Conservation (phyloP, 768 basidiomycete genomes). For the Coprinellus aureogranulatus region DNA sequence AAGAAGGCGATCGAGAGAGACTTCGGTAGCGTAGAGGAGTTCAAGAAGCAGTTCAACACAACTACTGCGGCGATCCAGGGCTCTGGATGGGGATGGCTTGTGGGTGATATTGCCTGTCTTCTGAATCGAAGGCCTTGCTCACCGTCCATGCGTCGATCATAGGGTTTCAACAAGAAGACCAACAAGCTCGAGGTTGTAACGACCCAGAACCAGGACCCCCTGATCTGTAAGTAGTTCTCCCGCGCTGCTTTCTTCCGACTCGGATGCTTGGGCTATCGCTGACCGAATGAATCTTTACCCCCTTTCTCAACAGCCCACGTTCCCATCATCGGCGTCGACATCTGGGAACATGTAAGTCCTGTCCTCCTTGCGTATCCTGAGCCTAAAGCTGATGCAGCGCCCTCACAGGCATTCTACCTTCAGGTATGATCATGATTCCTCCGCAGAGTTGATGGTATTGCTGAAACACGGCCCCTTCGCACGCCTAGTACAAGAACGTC, state of each 20-base stretch:
- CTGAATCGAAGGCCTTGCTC: not conserved
- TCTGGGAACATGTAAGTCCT: slow-evolving; percentile 76
- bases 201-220: slow-evolving; percentile 95
- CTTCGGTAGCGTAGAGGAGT: slow-evolving; percentile 83
- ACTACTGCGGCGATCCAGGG: slow-evolving; percentile 92
- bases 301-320: slow-evolving; percentile 81
- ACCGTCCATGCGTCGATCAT: not conserved
- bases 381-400: not conserved
- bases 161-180: slow-evolving; percentile 68
- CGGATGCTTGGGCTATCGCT: slow-evolving; percentile 3
- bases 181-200: slow-evolving; percentile 87
- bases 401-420: slow-evolving; percentile 72
- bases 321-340: slow-evolving; percentile 93
- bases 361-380: not conserved
- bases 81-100: slow-evolving; percentile 98
- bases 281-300: slow-evolving; percentile 37
- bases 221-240: slow-evolving; percentile 38
- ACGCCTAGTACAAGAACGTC: slow-evolving; percentile 76
- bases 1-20: slow-evolving; percentile 73
- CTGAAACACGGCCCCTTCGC: not conserved
- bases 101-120: slow-evolving; percentile 29
- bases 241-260: not conserved
- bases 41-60: slow-evolving; percentile 86
- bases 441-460: not conserved
- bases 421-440: slow-evolving; percentile 37